phyloP scores from a whole-genome alignment of 371 early-diverging fungal genomes.

The Coemansia sp. region DNA sequence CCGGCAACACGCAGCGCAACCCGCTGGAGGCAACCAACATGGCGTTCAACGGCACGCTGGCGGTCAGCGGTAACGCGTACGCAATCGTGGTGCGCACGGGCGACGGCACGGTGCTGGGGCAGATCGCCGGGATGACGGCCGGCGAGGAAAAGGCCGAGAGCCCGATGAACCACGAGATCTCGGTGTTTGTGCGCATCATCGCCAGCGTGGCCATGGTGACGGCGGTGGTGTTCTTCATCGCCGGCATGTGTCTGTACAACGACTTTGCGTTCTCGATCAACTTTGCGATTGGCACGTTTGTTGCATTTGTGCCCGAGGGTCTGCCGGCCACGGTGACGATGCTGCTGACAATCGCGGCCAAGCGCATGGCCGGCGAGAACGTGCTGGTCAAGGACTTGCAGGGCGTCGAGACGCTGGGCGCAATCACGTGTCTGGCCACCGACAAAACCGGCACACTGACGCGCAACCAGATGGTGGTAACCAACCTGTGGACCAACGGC shows the following conservation, averaged over 20 bases:
- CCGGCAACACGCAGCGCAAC: conserved; percentile 61
- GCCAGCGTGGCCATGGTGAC: conserved; percentile 74
- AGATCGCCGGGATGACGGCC: conserved; percentile 87
- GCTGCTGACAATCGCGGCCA: conserved; percentile 89
- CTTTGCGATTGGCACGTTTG: conserved; percentile 89
- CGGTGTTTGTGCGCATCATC: conserved; percentile 75
- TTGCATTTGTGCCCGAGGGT: conserved; percentile 90
- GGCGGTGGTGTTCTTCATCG: conserved; percentile 81
- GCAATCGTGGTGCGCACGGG: conserved; percentile 93
- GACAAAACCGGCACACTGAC: conserved; percentile 97
- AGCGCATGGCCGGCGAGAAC: conserved; percentile 85
- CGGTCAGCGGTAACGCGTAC: conserved; percentile 83
- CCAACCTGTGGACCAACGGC: conserved; percentile 80
- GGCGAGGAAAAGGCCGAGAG: conserved; percentile 68
- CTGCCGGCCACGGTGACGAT: conserved; percentile 88
- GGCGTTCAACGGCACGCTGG: conserved; percentile 84
- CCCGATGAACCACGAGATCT: conserved; percentile 77
- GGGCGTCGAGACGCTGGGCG: conserved; percentile 94
- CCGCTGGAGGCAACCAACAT: conserved; percentile 91
- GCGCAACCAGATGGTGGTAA: conserved; percentile 93
- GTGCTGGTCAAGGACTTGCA: conserved; percentile 93
- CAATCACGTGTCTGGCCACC: conserved; percentile 90
- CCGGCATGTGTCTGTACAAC: conserved; percentile 61
- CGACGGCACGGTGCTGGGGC: conserved; percentile 89
- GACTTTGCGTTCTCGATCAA: conserved; percentile 69